Evolutionary conservation across 345 rosid species (phyloP), one percentile per base, ranked within the genome.

Genomic region (Erucastrum elatum): DNA sequence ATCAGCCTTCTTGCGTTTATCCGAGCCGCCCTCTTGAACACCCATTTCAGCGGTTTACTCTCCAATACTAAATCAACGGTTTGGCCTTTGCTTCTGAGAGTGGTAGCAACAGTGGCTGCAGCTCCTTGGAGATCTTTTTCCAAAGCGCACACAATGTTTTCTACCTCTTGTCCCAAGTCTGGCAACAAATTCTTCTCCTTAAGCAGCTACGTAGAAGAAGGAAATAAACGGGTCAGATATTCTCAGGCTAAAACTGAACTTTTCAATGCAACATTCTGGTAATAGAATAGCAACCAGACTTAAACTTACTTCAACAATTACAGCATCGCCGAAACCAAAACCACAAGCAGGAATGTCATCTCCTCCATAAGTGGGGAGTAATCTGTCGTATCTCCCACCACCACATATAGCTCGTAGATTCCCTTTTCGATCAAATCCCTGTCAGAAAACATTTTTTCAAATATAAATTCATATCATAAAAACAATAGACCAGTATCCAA

Each of bases 251-350:
- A 39, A 70, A 41, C 58, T 49, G 8, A 71, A 25, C 11, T 29
- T 69, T 49, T 34, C 17, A 10, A 13, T 0, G n/a, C 17, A 13
- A 5, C n/a, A 61, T 0, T 1, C n/a, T 0, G 11, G 46, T 5
- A 6, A 49, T n/a, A 1, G 70, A 77, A 11, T 5, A 65, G 17
- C 21, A 44, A 73, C 46, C 8, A 29, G 26, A 65, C 60, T 61
- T 4, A 76, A 49, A 80, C 90, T 84, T 90, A 92, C 98, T 85
- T 94, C 98, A 30, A 91, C 81, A 16, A 94, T 85, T 21, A 94
- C 98, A 68, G 98, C 98, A 84, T 94, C 97, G 3, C 98, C 98
- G 62, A 94, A 94, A 74, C 98, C 97, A 84, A 94, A 94, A 75
- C 98, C 98, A 83, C 98, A 94, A 49, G 98, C 98, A 35, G 98